Percentiles rank a stretch among this genome's conserved stretches.
phyloP scores from a whole-genome alignment of 2,329 filamentous ascomycete species.

The Colletotrichum sp. region DNA sequence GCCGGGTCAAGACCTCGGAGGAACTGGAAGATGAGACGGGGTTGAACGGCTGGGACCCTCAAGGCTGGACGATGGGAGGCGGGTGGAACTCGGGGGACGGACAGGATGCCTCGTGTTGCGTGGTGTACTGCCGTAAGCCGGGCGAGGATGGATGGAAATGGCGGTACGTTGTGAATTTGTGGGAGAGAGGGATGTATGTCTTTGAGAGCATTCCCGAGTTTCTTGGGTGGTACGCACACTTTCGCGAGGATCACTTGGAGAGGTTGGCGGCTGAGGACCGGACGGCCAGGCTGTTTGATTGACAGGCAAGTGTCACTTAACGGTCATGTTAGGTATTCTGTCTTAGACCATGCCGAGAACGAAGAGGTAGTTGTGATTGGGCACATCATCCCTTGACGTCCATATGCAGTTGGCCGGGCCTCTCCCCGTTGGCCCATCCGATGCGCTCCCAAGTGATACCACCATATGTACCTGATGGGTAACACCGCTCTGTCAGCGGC shows the following conservation, averaged over 20 bases:
- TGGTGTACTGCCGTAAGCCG: neutral
- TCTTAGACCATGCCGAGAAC: neutral
- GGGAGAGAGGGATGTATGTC: neutral
- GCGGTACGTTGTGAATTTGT: neutral
- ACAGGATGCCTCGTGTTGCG: neutral
- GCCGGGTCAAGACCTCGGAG: fast-evolving
- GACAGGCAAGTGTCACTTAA: neutral
- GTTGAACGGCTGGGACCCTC: neutral
- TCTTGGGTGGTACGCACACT: fast-evolving
- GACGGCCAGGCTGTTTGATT: neutral
- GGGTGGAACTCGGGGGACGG: neutral
- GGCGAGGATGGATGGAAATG: neutral
- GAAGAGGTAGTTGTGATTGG: neutral
- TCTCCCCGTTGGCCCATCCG: neutral
- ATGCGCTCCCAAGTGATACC: neutral
- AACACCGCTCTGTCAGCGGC: neutral
- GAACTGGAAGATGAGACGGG: neutral
- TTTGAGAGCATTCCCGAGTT: neutral
- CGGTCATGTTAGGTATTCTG: neutral
- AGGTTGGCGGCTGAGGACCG: neutral
- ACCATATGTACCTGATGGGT: neutral
- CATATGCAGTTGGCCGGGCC: neutral
- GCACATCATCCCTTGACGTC: neutral
- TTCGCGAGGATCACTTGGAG: neutral
- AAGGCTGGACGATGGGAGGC: neutral